Evolutionary conservation across 2,329 filamentous ascomycete genomes (phyloP).

Genomic region (Mycosphaerella sp.): DNA sequence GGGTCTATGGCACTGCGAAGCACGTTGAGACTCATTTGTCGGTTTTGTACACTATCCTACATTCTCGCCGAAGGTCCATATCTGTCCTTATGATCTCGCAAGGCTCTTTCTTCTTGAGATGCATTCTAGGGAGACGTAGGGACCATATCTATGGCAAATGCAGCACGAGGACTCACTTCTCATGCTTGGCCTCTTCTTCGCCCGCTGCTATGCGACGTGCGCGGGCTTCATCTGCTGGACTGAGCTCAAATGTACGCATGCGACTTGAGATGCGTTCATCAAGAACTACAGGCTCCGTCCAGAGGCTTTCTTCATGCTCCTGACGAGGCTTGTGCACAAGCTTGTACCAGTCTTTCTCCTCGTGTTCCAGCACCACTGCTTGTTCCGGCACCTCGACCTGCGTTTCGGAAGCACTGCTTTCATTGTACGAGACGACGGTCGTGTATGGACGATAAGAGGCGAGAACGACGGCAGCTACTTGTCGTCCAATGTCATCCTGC

Average conservation of each 20-base stretch:
- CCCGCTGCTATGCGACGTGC: slow-evolving; percentile 43
- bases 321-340: slow-evolving; percentile 53
- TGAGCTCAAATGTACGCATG: slow-evolving; percentile 74
- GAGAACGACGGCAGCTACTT: slow-evolving; percentile 80
- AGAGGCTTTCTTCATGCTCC: slow-evolving; percentile 56
- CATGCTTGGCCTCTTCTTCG: slow-evolving; percentile 7
- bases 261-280: slow-evolving; percentile 69
- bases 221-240: slow-evolving; percentile 61
- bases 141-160: background rate
- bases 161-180: background rate
- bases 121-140: too few species aligned
- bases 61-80: background rate
- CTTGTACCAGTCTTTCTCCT: slow-evolving; percentile 82
- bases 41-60: slow-evolving; percentile 9
- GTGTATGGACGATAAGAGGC: slow-evolving; percentile 47
- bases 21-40: too few species aligned
- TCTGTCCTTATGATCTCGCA: too few species aligned
- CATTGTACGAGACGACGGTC: slow-evolving; percentile 21
- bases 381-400: slow-evolving; percentile 52
- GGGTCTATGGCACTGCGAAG: too few species aligned
- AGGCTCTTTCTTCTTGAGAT: too few species aligned
- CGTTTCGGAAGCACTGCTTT: slow-evolving; percentile 24
- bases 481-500: slow-evolving; percentile 81
- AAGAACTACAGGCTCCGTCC: slow-evolving; percentile 63
- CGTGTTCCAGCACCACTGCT: slow-evolving; percentile 57